These are phyloP conservation scores for Microstegium vimineum DNA, from an alignment of 176 grass and related monocot genomes.

Conservation along the genomic window DNA sequence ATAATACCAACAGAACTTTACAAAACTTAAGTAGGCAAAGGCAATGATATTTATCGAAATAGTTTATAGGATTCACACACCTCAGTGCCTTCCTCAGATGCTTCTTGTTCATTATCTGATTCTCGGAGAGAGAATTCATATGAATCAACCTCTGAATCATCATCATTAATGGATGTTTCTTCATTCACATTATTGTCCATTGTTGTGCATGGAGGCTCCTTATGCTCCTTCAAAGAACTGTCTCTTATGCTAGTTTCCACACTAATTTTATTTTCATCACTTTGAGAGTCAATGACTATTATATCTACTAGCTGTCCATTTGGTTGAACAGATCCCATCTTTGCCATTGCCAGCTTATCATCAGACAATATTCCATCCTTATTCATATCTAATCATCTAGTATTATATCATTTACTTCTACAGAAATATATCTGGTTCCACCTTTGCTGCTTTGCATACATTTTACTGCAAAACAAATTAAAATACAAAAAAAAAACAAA, in stretches of 20 bases:
- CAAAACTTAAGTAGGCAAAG: constrained; percentile 16
- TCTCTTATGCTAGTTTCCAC: constrained; percentile 5
- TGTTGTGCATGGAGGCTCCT: background rate
- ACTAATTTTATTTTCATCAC: background rate
- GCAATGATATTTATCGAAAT: constrained; percentile 14
- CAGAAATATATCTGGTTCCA: background rate
- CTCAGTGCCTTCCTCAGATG: constrained; percentile 52
- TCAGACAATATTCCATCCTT: constrained; percentile 13
- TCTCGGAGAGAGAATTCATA: constrained; percentile 55
- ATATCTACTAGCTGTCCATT: constrained; percentile 22
- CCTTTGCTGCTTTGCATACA: constrained; percentile 21
- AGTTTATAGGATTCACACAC: constrained; percentile 40
- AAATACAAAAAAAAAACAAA: background rate
- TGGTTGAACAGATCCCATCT: constrained; percentile 9
- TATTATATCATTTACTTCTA: background rate
- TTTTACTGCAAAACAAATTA: constrained; percentile 26
- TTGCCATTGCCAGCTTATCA: constrained; percentile 17
- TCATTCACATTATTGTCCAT: constrained; percentile 13
- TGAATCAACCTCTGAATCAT: constrained; percentile 43
- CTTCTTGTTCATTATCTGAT: constrained; percentile 52
- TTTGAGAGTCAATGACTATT: constrained; percentile 27
- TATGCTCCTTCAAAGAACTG: constrained; percentile 6
- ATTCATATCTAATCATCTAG: constrained; percentile 13
- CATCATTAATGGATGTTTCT: constrained; percentile 36
- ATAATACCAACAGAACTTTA: constrained; percentile 6